Evolutionary conservation across 495 filamentous ascomycete genomes (phyloP).

Genomic region (Neurospora sublineolata): DNA sequence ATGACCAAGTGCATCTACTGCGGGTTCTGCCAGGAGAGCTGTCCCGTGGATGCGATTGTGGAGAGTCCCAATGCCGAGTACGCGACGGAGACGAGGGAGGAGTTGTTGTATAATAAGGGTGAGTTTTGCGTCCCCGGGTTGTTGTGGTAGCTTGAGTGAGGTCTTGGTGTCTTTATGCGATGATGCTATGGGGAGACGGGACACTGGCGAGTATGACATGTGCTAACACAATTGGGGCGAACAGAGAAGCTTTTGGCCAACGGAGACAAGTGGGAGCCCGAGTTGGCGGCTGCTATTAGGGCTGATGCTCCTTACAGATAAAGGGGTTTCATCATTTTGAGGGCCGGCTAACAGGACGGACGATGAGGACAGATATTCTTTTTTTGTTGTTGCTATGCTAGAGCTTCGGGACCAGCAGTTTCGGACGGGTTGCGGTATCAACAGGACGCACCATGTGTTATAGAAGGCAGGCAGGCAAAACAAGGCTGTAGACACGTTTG

Average conservation of each 20-base stretch:
- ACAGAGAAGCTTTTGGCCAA: constrained; percentile 65
- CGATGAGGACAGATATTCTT: background rate
- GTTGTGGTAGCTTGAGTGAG: too few species aligned
- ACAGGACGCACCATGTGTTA: background rate
- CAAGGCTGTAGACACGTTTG: background rate
- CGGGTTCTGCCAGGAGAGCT: constrained; percentile 97
- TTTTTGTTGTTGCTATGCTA: background rate
- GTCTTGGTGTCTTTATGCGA: background rate
- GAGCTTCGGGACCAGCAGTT: background rate
- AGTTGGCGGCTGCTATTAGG: constrained; percentile 80
- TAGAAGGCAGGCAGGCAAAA: background rate
- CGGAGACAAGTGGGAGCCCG: constrained; percentile 97
- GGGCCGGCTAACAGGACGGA: background rate
- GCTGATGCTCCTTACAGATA: constrained; percentile 86
- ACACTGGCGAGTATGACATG: too few species aligned
- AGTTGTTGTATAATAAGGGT: constrained; percentile 98
- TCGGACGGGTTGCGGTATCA: background rate
- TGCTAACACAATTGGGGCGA: constrained; percentile 6
- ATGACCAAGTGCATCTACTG: constrained; percentile 99
- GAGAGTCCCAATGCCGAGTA: constrained; percentile 97
- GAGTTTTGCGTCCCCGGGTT: constrained; percentile 1
- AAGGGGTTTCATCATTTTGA: background rate
- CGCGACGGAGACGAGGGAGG: constrained; percentile 92
- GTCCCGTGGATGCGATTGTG: constrained; percentile 96
- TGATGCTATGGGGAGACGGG: background rate